Evolutionary conservation across 116 monocot genomes (phyloP).

Genomic region (Cymodocea nodosa): DNA sequence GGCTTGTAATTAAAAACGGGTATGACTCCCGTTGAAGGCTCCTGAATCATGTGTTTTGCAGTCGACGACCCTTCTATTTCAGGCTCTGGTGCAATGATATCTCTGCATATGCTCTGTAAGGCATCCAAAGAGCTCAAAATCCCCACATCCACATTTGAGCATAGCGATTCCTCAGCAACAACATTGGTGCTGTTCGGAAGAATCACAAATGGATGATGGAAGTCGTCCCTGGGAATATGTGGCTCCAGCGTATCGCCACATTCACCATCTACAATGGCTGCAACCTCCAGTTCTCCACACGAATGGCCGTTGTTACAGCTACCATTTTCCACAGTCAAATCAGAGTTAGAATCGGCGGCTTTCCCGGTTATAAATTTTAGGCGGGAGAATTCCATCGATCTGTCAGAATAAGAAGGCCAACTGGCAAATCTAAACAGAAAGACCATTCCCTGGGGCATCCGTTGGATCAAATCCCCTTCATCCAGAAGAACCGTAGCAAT

Average conservation of each 20-base stretch:
- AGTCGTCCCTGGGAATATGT: conserved; percentile 16
- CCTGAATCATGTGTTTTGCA: conserved; percentile 6
- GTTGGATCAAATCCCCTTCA: conserved; percentile 39
- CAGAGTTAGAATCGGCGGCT: conserved; percentile 4
- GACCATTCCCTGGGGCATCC: conserved; percentile 38
- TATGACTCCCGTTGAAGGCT: conserved; percentile 8
- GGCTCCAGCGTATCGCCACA: conserved; percentile 6
- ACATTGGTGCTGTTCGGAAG: conserved; percentile 35
- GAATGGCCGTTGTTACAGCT: background rate
- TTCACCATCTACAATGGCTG: conserved; percentile 11
- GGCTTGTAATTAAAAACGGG: conserved; percentile 37
- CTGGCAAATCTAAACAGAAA: conserved; percentile 31
- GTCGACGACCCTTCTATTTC: background rate
- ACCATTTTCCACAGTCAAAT: background rate
- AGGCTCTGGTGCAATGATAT: background rate
- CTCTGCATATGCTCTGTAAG: conserved; percentile 4
- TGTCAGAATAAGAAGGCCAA: conserved; percentile 11
- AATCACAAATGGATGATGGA: conserved; percentile 16
- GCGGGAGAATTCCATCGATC: conserved; percentile 25
- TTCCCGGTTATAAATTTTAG: conserved; percentile 26
- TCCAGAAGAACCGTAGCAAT: background rate
- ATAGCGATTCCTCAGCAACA: conserved; percentile 20
- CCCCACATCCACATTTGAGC: conserved; percentile 7
- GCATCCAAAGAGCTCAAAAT: conserved; percentile 5
- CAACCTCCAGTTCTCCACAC: background rate